Evolutionary conservation across 2,329 filamentous ascomycete genomes (phyloP).

Genomic region (Xylariaceae sp.): DNA sequence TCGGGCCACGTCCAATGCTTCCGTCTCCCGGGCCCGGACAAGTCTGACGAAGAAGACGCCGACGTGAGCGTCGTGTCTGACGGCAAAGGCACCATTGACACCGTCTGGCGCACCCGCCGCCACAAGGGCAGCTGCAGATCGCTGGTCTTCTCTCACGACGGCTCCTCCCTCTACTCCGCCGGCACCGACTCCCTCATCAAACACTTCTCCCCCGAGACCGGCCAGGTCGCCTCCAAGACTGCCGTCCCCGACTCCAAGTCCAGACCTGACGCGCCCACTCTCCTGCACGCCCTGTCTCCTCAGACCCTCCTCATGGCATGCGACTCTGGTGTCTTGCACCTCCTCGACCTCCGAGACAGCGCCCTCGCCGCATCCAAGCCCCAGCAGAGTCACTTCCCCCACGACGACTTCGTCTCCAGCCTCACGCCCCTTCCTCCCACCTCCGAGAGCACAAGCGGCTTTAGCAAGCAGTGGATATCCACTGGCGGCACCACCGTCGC

Average conservation of each 20-base stretch:
- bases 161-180: conserved; percentile 61
- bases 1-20: conserved; percentile 84
- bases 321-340: conserved; percentile 83
- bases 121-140: conserved; percentile 93
- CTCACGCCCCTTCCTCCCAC: conserved; percentile 79
- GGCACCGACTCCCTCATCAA: conserved; percentile 58
- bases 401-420: conserved; percentile 89
- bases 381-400: conserved; percentile 76
- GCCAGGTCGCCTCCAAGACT: conserved; percentile 76
- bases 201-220: conserved; percentile 54
- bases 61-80: conserved; percentile 49
- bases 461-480: conserved; percentile 90
- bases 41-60: conserved; percentile 49
- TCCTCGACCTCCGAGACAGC: conserved; percentile 74
- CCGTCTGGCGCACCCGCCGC: conserved; percentile 78
- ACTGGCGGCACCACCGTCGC: conserved; percentile 89
- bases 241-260: conserved; percentile 59
- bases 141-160: conserved; percentile 75
- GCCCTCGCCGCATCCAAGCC: conserved; percentile 58
- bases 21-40: conserved; percentile 57
- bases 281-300: conserved; percentile 79
- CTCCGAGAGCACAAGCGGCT: conserved; percentile 77
- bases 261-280: conserved; percentile 67
- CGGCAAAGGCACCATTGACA: conserved; percentile 74
- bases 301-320: conserved; percentile 86